These are phyloP conservation scores for Russula emetica DNA, from an alignment of 768 basidiomycete genomes.

Conservation along the genomic window DNA sequence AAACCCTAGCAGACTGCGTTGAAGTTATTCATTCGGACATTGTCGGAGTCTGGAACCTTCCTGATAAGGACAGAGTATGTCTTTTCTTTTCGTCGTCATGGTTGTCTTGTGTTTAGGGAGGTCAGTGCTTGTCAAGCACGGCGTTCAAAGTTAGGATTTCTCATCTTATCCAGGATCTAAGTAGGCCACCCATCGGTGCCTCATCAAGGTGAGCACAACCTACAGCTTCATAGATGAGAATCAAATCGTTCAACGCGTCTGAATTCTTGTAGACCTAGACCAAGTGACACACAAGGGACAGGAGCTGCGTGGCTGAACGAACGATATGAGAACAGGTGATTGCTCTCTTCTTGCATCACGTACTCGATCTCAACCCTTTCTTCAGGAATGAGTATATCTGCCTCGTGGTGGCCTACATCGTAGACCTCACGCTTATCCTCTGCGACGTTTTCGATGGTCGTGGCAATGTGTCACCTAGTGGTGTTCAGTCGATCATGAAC, in stretches of 20 bases:
- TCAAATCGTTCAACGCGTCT: neutral
- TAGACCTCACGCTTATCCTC: conserved; percentile 11
- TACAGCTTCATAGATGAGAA: neutral
- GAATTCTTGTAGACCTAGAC: neutral
- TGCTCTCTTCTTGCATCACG: neutral
- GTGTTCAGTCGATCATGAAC: neutral
- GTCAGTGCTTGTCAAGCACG: conserved; percentile 9
- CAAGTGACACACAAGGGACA: neutral
- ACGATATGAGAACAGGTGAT: conserved; percentile 1
- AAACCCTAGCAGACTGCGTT: neutral
- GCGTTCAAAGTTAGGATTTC: conserved; percentile 2
- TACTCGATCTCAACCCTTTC: neutral
- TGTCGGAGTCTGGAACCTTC: conserved; percentile 8
- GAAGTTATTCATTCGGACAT: conserved; percentile 10
- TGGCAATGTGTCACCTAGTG: neutral
- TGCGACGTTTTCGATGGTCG: neutral
- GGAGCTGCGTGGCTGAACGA: conserved; percentile 1
- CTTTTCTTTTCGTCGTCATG: neutral
- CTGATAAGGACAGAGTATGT: conserved; percentile 1
- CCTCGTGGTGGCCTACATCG: conserved; percentile 15
- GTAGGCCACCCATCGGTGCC: neutral
- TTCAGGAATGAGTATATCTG: conserved; percentile 6
- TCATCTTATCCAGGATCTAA: conserved; percentile 3
- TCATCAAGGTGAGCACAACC: neutral
- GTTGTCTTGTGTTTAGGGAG: neutral